Evolutionary conservation across 441 rosid genomes (phyloP).

Genomic region (Gossypium laxum): DNA sequence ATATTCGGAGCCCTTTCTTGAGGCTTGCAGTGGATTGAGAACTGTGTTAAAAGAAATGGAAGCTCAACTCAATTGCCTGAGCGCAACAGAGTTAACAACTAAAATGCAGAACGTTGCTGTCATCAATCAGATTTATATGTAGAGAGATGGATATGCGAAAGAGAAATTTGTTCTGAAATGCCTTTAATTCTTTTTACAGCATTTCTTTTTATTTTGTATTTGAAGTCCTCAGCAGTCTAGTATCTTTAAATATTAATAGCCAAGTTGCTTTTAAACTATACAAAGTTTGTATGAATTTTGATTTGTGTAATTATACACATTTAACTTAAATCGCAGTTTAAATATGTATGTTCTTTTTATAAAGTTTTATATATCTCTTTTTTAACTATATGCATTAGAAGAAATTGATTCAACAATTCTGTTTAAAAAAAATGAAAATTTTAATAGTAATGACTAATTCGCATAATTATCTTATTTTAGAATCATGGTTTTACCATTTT

Average conservation of each 20-base stretch:
- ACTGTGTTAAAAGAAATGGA: slow-evolving; percentile 37
- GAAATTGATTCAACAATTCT: no score
- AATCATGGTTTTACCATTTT: no score
- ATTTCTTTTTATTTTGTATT: neutral
- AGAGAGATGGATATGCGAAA: neutral
- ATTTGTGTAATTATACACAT: no score
- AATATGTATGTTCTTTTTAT: no score
- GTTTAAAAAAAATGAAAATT: no score
- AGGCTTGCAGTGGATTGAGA: slow-evolving; percentile 40
- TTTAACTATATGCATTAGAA: no score
- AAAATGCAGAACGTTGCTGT: slow-evolving; percentile 43
- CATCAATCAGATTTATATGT: slow-evolving; percentile 24
- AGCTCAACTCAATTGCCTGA: slow-evolving; percentile 27
- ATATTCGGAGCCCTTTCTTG: slow-evolving; percentile 35
- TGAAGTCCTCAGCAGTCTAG: neutral
- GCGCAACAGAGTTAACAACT: slow-evolving; percentile 29
- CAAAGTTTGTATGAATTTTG: no score
- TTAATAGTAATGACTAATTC: no score
- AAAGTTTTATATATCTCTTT: no score
- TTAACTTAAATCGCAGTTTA: no score
- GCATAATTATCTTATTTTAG: no score
- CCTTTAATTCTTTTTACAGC: neutral
- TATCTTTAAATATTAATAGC: neutral
- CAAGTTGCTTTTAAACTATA: no score
- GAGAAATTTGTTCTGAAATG: neutral